Evolutionary conservation across 2,329 filamentous ascomycete species (phyloP).

Genomic region (Curvularia sp.): DNA sequence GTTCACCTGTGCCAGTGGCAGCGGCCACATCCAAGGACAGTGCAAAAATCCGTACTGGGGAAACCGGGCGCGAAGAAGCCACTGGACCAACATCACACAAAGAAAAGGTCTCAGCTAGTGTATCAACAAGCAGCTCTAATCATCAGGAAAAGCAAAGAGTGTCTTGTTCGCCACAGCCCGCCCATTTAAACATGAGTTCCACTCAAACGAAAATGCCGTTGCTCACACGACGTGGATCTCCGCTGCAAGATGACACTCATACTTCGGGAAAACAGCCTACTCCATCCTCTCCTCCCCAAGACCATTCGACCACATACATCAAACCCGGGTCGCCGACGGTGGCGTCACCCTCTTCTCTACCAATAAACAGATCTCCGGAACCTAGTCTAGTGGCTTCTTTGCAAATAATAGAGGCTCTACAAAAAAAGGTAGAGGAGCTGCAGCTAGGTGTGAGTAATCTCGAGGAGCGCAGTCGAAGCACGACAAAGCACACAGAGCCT

Average conservation of each 20-base stretch:
- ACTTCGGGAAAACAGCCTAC: not conserved
- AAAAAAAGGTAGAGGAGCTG: constrained; percentile 3
- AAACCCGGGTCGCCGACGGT: not conserved
- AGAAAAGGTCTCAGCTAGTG: not conserved
- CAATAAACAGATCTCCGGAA: not conserved
- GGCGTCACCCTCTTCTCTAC: not conserved
- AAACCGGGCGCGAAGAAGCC: not conserved
- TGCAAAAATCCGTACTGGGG: not conserved
- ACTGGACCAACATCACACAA: not conserved
- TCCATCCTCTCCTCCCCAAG: not conserved
- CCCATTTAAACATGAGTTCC: not conserved
- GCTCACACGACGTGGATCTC: not conserved
- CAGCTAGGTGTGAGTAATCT: not conserved
- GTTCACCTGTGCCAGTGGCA: not conserved
- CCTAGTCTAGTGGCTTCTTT: not conserved
- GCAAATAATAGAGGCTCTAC: constrained; percentile 2
- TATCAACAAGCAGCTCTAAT: not conserved
- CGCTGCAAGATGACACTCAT: no score
- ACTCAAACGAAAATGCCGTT: not conserved
- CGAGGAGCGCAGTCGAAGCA: not conserved
- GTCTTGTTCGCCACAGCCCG: not conserved
- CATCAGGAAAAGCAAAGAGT: not conserved
- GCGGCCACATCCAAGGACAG: not conserved
- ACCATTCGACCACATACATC: not conserved
- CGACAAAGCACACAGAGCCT: not conserved